A percentile compares a stretch with the other conserved stretches of the same genome.
Evolutionary conservation across 1,139 yeast species (phyloP).

Genomic region (Citeromyces hawaiiensis): DNA sequence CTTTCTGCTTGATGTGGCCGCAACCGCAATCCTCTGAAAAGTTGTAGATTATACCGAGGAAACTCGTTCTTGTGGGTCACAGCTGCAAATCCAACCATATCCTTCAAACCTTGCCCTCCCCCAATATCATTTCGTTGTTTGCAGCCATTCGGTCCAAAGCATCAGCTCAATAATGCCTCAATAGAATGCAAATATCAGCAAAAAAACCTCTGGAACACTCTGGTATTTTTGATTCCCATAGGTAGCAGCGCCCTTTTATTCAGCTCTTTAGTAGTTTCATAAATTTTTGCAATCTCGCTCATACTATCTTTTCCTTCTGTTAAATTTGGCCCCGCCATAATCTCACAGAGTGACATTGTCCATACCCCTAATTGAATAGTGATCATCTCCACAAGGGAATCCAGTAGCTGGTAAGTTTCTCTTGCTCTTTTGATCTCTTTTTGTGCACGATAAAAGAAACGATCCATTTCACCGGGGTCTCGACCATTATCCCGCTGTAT

Average conservation of each 20-base stretch:
- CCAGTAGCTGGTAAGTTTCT: background rate
- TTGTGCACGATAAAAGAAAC: background rate
- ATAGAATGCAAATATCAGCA: no score
- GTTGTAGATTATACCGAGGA: no score
- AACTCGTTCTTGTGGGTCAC: no score
- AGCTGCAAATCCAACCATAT: no score
- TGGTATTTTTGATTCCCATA: background rate
- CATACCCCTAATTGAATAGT: background rate
- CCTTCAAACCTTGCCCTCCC: no score
- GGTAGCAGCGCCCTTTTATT: background rate
- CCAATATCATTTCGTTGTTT: no score
- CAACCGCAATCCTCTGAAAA: no score
- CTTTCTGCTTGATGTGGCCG: no score
- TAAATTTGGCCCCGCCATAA: background rate
- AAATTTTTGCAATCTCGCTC: background rate
- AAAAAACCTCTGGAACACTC: background rate
- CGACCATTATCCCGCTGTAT: background rate
- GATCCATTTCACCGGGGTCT: background rate
- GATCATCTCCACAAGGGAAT: background rate
- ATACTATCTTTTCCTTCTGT: background rate
- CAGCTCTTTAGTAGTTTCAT: background rate
- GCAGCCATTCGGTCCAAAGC: no score
- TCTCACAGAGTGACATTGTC: background rate
- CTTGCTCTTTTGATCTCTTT: background rate
- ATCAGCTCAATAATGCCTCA: no score